Evolutionary conservation across 2,329 filamentous ascomycete species (phyloP), one percentile per base, ranked within the genome.

Genomic region (Aspergillus ibericus): DNA sequence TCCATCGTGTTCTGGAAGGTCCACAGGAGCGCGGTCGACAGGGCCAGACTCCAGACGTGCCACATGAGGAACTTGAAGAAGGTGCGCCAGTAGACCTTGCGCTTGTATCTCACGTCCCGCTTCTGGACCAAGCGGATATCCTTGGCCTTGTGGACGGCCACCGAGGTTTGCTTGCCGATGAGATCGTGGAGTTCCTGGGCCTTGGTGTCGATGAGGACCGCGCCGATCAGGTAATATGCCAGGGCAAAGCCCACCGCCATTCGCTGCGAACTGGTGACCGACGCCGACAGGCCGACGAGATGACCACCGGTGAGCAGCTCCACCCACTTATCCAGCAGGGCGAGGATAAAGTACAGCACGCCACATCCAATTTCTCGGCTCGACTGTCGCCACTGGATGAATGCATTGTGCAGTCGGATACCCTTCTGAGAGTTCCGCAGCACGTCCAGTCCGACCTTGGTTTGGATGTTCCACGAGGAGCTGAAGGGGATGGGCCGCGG

Each of bases 331-430:
- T 85, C 82, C 62, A 84, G 78, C 10, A 85, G 77, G 6, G 82
- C 82, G 35, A 83, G 74, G 9, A 84, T 64, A 59, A 85, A 85
- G 69, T 83, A 83, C 2, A 84, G 68, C 18, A 84, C 73, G 27
- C 81, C 82, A 59, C 81, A 83, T 29, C 80, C 81, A 27, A 84
- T 77, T 58, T 84, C 82, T 57, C 82, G 77, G 36, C 80, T 81
- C 5, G 82, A 81, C 59, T 82, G 82, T n/a, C 83, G 80, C 81
- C 82, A 85, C 60, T 84, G 82, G 25, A 84, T 80, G 64, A 85
- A 85, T 1, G 81, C 80, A 62, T 82, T 85, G 68, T 85, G 83
- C 15, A 84, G 73, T 25, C 79, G 75, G 15, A 85, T 80, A 2
- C 82, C 83, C 62, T 83, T 83, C 59, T 84, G 81, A 3, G 81